phyloP scores from a whole-genome alignment of 805 yeast species.

The Groenewaldozyma tartarivorans region DNA sequence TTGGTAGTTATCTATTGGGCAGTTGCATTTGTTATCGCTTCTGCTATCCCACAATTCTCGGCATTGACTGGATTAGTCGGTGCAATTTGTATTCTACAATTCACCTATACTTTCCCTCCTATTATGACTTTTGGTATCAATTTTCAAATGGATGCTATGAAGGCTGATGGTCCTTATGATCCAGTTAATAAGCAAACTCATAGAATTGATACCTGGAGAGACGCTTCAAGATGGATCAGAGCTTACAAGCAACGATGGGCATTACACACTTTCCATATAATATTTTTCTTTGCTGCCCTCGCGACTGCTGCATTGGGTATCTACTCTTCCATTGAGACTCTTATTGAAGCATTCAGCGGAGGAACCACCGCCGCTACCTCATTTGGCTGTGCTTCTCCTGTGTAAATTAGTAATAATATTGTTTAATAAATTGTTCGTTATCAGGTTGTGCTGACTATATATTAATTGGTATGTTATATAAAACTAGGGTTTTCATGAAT shows the following conservation, averaged over 20 bases:
- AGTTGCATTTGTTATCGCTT: slow-evolving; percentile 34
- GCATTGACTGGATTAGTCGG: slow-evolving; percentile 33
- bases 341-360: slow-evolving; percentile 12
- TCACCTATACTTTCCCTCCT: slow-evolving; percentile 38
- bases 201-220: slow-evolving; percentile 25
- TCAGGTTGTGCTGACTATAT: no score
- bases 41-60: slow-evolving; percentile 37
- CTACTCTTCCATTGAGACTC: slow-evolving; percentile 19
- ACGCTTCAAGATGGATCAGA: slow-evolving; percentile 29
- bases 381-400: slow-evolving; percentile 15
- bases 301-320: slow-evolving; percentile 25
- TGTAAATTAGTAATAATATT: no score
- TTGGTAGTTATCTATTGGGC: slow-evolving; percentile 36
- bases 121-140: slow-evolving; percentile 17
- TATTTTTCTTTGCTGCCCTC: slow-evolving; percentile 25
- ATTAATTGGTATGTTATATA: no score
- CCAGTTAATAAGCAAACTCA: slow-evolving; percentile 15
- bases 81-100: slow-evolving; percentile 37
- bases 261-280: slow-evolving; percentile 17
- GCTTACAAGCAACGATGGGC: slow-evolving; percentile 20
- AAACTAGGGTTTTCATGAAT: no score
- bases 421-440: no score
- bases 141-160: slow-evolving; percentile 22
- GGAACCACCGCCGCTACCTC: slow-evolving; percentile 10
- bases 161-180: slow-evolving; percentile 22